phyloP scores from a whole-genome alignment of 495 filamentous ascomycete genomes.

The Amorphotheca resinae region DNA sequence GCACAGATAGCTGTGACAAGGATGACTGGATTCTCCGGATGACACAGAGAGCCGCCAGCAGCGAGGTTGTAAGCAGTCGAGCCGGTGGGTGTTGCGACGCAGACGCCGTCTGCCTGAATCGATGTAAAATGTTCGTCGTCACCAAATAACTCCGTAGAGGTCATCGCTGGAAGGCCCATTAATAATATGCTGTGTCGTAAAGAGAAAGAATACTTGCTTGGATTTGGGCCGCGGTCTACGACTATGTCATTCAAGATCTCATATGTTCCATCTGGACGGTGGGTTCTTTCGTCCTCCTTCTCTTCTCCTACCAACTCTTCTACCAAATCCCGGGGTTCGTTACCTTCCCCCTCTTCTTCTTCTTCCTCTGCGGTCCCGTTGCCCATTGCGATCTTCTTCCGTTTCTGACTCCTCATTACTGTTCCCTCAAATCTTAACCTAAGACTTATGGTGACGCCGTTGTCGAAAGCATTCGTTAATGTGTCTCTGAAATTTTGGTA shows the following conservation, averaged over 20 bases:
- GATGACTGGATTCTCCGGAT: slow-evolving; percentile 95
- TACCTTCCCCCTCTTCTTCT: slow-evolving; percentile 22
- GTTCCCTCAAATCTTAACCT: slow-evolving; percentile 87
- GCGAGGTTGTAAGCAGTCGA: slow-evolving; percentile 97
- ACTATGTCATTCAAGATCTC: slow-evolving; percentile 92
- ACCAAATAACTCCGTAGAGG: slow-evolving; percentile 78
- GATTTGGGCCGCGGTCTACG: slow-evolving; percentile 82
- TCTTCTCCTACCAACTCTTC: slow-evolving; percentile 82
- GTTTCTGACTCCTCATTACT: slow-evolving; percentile 68
- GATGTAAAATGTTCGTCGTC: slow-evolving; percentile 92
- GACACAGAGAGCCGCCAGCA: slow-evolving; percentile 86
- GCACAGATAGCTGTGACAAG: slow-evolving; percentile 92
- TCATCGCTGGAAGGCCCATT: slow-evolving; percentile 51
- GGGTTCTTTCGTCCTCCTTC: slow-evolving; percentile 64
- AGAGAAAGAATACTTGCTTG: slow-evolving; percentile 21
- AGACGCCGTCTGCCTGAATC: slow-evolving; percentile 76
- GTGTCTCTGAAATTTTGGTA: slow-evolving; percentile 61
- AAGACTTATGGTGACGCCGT: slow-evolving; percentile 82
- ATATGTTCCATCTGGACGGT: slow-evolving; percentile 65
- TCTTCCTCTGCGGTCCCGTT: slow-evolving; percentile 4
- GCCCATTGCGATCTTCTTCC: slow-evolving; percentile 15
- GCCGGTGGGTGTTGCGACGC: slow-evolving; percentile 83
- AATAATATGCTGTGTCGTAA: neutral
- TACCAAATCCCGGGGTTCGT: slow-evolving; percentile 54
- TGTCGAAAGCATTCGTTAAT: slow-evolving; percentile 57